Conservation (phyloP, 2,329 filamentous ascomycete species). For the Helotiales sp. region DNA sequence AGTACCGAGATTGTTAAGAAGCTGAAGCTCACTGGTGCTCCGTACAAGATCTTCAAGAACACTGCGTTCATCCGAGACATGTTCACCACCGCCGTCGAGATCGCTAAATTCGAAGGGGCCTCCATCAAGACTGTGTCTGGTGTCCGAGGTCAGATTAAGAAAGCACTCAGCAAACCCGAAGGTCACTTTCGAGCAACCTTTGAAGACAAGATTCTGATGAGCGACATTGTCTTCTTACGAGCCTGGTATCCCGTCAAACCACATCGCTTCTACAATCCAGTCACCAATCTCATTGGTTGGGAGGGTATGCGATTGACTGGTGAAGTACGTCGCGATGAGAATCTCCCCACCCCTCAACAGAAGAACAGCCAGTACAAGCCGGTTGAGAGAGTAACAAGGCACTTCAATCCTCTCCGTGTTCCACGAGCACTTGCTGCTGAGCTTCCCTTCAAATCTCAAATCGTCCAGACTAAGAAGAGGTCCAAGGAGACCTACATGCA, state of each 20-base stretch:
- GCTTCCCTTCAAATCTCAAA: conserved; percentile 91
- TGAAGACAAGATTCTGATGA: conserved; percentile 97
- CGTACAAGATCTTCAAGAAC: conserved; percentile 99
- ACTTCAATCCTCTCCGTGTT: conserved; percentile 76
- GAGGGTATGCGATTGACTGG: conserved; percentile 92
- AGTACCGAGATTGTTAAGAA: conserved; percentile 99
- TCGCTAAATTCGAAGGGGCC: conserved; percentile 97
- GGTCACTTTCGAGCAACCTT: conserved; percentile 97
- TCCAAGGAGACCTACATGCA: conserved; percentile 85
- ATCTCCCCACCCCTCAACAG: conserved; percentile 73
- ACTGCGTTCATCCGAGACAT: conserved; percentile 98
- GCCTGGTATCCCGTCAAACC: conserved; percentile 97
- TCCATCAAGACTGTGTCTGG: conserved; percentile 95
- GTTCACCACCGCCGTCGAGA: conserved; percentile 91
- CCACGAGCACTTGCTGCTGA: conserved; percentile 77
- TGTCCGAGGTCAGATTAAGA: conserved; percentile 94
- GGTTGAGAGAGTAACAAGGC: conserved; percentile 64
- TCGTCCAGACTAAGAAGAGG: conserved; percentile 77
- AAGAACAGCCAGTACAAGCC: conserved; percentile 84
- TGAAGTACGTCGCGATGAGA: conserved; percentile 77
- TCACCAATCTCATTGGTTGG: conserved; percentile 90
- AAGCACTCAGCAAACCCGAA: conserved; percentile 88
- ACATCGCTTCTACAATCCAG: conserved; percentile 94
- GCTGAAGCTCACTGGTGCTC: conserved; percentile 89
- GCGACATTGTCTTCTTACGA: conserved; percentile 92